These are phyloP conservation scores for Linum usitatissimum DNA, from an alignment of 345 rosid species.

Conservation along the genomic window DNA sequence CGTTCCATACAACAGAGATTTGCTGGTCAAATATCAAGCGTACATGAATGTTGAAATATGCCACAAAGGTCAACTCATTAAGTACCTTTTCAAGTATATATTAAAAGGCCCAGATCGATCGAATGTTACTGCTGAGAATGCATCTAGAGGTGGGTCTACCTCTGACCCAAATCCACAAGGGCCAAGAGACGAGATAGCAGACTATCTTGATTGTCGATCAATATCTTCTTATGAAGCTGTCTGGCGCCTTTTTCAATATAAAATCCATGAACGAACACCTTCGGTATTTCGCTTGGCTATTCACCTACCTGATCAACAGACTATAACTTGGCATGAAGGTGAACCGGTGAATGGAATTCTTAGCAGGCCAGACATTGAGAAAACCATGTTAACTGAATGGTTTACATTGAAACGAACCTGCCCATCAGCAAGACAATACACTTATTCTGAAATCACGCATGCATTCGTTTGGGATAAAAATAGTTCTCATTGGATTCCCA, in stretches of 20 bases:
- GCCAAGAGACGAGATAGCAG: not conserved
- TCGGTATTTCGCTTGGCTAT: not conserved
- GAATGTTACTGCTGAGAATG: not conserved
- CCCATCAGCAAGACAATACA: not conserved
- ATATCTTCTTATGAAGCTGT: not conserved
- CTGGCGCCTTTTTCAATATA: not conserved
- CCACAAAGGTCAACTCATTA: not conserved
- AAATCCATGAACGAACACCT: not conserved
- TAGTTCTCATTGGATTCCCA: not conserved
- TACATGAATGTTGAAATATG: conserved; percentile 4
- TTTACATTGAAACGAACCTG: not conserved
- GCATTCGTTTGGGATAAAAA: not conserved
- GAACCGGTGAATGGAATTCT: not conserved
- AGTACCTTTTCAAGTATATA: conserved; percentile 3
- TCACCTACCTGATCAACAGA: not conserved
- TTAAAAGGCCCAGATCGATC: not conserved
- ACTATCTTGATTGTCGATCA: not conserved
- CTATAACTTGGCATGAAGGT: not conserved
- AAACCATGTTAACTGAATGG: not conserved
- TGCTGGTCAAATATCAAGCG: conserved; percentile 1
- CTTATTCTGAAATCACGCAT: not conserved
- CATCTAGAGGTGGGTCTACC: not conserved
- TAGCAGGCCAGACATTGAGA: not conserved
- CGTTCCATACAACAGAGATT: not conserved
- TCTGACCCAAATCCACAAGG: no score